Base-by-base conservation (phyloP, 1,139 yeast species). In the Magnusiomyces fungicola region DNA sequence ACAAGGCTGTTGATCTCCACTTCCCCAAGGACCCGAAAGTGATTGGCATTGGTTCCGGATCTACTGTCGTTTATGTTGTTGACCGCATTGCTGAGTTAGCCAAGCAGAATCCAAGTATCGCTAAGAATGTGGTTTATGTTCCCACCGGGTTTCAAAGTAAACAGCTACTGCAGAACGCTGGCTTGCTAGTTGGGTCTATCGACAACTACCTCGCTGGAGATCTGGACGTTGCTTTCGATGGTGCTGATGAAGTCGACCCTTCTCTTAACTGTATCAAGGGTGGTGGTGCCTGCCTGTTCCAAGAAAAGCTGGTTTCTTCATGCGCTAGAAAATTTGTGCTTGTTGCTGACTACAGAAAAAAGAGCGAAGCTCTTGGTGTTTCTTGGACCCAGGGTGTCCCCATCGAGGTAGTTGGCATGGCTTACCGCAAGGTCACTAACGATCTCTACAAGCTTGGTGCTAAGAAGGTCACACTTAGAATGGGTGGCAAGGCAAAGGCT, bases 91-190 rank as follows among this genome's bases (percentile, higher is more conserved):
- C 95, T 4, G 90, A 85, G 67, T 66, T 80, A 54, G 45, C 38
- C 29, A 83, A 83, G 60, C 64, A 70, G 14, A 69, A 76, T 46
- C 45, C 45, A 3, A 29, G n/a, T n/a, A 30, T 42, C 21, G 80
- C 84, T 56, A 52, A 56, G 29, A 59, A 62, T 39, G 58, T 57
- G 38, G 75, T 79, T 25, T 94, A 96, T 69, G 80, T 94, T 43
- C 96, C 98, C 45, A 94, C 99, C 1, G 98, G 98, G 1, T 94
- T 89, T 74, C 99, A 94, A 69, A 84, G 95, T 46, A 84, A 85
- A 61, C 88, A 83, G 61, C 75, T 94, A 58, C 89, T 94, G 58
- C 73, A 87, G 52, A 84, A 79, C 50, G 90, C 89, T 59, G 95
- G 95, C 0, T 74, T 94, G 58, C 75, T 66, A 36, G 73, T 90